These are phyloP conservation scores for Dovyalis caffra DNA, from an alignment of 345 rosid genomes.

Conservation along the genomic window DNA sequence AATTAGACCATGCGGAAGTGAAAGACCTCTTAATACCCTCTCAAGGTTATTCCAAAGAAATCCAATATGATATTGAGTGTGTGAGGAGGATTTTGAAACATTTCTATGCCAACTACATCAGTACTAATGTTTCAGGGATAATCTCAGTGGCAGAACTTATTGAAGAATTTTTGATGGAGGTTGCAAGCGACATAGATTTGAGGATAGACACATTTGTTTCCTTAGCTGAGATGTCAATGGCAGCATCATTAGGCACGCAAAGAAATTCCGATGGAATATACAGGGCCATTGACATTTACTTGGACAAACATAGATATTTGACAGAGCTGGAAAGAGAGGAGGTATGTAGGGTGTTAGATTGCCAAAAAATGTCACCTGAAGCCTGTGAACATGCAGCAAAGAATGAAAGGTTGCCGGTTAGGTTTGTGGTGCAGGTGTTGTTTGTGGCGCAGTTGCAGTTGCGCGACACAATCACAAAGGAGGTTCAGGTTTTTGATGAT, in stretches of 20 bases:
- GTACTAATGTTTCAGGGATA: slow-evolving; percentile 27
- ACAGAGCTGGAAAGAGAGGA: slow-evolving; percentile 65
- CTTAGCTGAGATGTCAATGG: slow-evolving; percentile 50
- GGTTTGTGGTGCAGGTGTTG: slow-evolving; percentile 54
- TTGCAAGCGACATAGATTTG: slow-evolving; percentile 59
- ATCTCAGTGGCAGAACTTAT: slow-evolving; percentile 55
- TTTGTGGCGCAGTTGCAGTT: slow-evolving; percentile 58
- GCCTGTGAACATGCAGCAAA: slow-evolving; percentile 60
- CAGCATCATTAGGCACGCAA: slow-evolving; percentile 43
- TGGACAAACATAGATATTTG: slow-evolving; percentile 54
- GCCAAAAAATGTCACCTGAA: slow-evolving; percentile 57
- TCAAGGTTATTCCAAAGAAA: slow-evolving; percentile 48
- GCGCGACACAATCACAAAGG: slow-evolving; percentile 44
- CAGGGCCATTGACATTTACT: slow-evolving; percentile 64
- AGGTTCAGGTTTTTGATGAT: slow-evolving; percentile 27
- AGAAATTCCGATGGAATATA: slow-evolving; percentile 63
- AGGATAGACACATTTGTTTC: slow-evolving; percentile 46
- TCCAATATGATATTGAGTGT: slow-evolving; percentile 55
- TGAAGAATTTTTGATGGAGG: slow-evolving; percentile 61
- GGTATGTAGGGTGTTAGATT: slow-evolving; percentile 62
- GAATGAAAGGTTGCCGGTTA: slow-evolving; percentile 64
- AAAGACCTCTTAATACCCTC: slow-evolving; percentile 57
- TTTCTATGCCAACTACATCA: slow-evolving; percentile 44
- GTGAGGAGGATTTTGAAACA: slow-evolving; percentile 54
- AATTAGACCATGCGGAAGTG: slow-evolving; percentile 58